Percentiles rank a stretch among this genome's conserved stretches.
These are phyloP conservation scores for Camelina hispida DNA, from an alignment of 345 rosid species.

Conservation along the genomic window DNA sequence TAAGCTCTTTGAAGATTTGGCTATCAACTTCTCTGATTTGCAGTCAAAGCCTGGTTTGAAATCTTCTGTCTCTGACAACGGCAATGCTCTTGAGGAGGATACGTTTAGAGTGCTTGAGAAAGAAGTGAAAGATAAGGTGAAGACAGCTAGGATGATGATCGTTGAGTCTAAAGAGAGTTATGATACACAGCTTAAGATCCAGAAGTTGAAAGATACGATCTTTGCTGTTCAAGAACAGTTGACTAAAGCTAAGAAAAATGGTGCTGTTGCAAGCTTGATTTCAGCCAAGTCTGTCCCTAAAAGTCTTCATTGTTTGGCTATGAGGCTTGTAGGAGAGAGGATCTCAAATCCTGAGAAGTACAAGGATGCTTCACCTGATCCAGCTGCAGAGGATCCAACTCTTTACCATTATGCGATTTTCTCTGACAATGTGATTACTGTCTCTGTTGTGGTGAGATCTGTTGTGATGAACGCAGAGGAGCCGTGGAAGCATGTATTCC, in stretches of 20 bases:
- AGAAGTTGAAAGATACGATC: conserved; percentile 87
- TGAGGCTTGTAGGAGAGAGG: conserved; percentile 93
- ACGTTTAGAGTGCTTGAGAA: conserved; percentile 78
- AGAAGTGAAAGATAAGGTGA: conserved; percentile 90
- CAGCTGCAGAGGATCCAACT: conserved; percentile 74
- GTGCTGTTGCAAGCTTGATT: conserved; percentile 77
- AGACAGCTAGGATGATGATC: conserved; percentile 68
- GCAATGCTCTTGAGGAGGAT: conserved; percentile 71
- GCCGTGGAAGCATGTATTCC: conserved; percentile 85
- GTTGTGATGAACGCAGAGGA: conserved; percentile 81
- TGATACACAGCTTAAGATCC: conserved; percentile 90
- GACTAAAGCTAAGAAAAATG: conserved; percentile 85
- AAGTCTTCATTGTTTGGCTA: conserved; percentile 92
- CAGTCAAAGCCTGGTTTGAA: conserved; percentile 57
- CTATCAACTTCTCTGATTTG: conserved; percentile 66
- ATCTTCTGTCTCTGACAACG: conserved; percentile 52
- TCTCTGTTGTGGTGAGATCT: conserved; percentile 89
- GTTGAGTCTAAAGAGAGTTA: conserved; percentile 84
- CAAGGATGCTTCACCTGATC: conserved; percentile 54
- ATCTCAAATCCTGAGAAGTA: conserved; percentile 77
- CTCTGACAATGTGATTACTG: conserved; percentile 90
- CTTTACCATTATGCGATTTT: conserved; percentile 81
- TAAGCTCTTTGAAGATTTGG: conserved; percentile 74
- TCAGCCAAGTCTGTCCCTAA: conserved; percentile 84
- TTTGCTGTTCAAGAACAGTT: conserved; percentile 82